phyloP scores from a whole-genome alignment of 805 yeast genomes.

The Ogataea methanolica region DNA sequence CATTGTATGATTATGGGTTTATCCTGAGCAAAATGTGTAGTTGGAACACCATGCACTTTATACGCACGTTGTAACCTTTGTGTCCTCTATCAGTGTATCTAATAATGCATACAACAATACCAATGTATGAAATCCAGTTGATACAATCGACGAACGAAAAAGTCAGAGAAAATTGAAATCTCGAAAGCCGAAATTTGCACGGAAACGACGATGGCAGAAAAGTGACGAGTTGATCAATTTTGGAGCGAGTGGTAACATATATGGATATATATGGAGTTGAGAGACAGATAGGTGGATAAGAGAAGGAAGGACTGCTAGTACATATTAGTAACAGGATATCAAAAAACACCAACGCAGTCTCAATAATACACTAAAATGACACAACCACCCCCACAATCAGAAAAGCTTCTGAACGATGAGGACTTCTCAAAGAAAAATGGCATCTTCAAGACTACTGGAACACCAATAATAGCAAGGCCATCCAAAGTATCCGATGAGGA shows the following conservation, averaged over 20 bases:
- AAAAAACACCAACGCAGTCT: too few relatives aligned
- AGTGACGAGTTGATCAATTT: not conserved
- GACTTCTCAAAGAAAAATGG: not conserved
- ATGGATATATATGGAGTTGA: not conserved
- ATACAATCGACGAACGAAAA: too few relatives aligned
- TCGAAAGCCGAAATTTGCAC: not conserved
- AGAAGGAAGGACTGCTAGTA: too few relatives aligned
- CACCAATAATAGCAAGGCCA: not conserved
- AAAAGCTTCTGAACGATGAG: not conserved
- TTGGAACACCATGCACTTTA: not conserved
- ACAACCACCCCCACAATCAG: not conserved
- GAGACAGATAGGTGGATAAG: too few relatives aligned
- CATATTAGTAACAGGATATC: too few relatives aligned
- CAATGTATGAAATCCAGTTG: too few relatives aligned
- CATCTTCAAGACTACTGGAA: not conserved
- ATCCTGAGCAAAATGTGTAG: not conserved
- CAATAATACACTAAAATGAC: not conserved
- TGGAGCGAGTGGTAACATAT: not conserved
- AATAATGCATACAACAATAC: not conserved
- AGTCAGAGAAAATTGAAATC: too few relatives aligned
- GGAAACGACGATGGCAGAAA: not conserved
- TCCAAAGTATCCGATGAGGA: slow-evolving; percentile 13
- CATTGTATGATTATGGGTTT: slow-evolving; percentile 34
- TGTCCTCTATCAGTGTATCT: not conserved
- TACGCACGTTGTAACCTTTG: not conserved